phyloP scores from a whole-genome alignment of 129 eudicot genomes.

The Flaveria sonorensis region DNA sequence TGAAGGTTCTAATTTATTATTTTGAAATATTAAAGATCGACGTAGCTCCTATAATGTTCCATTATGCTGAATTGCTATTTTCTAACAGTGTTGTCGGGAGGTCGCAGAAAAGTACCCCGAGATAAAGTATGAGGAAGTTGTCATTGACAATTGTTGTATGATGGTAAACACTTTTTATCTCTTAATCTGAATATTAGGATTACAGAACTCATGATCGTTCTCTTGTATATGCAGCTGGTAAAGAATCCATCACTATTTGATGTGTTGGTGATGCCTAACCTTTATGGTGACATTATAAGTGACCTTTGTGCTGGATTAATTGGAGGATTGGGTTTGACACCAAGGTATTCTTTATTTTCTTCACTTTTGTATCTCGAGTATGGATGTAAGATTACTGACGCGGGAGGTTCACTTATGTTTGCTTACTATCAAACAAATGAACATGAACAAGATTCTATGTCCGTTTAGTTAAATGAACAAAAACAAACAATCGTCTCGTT shows the following conservation, averaged over 20 bases:
- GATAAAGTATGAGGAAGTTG: constrained; percentile 86
- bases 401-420: no score
- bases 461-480: no score
- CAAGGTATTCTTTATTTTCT: constrained; percentile 55
- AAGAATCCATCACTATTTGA: constrained; percentile 93
- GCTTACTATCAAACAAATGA: background rate
- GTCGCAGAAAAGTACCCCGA: constrained; percentile 98
- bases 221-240: constrained; percentile 63
- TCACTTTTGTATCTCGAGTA: background rate
- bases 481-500: no score
- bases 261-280: constrained; percentile 91
- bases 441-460: background rate
- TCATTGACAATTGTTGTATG: constrained; percentile 95
- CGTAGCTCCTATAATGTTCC: background rate
- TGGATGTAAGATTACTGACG: background rate
- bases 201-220: constrained; percentile 5
- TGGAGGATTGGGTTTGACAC: constrained; percentile 85
- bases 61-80: constrained; percentile 16
- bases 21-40: constrained; percentile 3
- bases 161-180: constrained; percentile 51
- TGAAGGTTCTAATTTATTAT: constrained; percentile 51
- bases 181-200: background rate
- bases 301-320: constrained; percentile 96
- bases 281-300: constrained; percentile 88
- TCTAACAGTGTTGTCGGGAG: constrained; percentile 82